Conservation (phyloP, 305 asterid species). For the Fraxinus sp. region DNA sequence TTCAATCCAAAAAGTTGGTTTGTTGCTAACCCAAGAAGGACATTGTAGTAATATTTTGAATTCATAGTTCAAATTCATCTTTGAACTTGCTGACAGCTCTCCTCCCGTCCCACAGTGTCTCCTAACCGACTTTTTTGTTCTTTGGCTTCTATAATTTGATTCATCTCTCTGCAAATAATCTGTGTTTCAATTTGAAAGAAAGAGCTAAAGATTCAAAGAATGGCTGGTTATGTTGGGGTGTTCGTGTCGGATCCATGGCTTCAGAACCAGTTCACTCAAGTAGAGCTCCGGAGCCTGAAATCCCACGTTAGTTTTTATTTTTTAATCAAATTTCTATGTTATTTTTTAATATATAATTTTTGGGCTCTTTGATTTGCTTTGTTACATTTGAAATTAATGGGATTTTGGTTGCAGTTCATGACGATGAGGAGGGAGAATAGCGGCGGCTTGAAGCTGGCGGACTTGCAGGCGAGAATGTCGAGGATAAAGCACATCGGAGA, state of each 20-base stretch:
- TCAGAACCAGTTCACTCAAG: constrained; percentile 97
- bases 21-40: constrained; percentile 25
- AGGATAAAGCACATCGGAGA: constrained; percentile 83
- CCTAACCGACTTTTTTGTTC: constrained; percentile 16
- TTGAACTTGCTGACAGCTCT: constrained; percentile 60
- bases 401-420: constrained; percentile 49
- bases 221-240: constrained; percentile 85
- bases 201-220: constrained; percentile 18
- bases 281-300: constrained; percentile 83
- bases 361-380: not conserved
- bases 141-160: not conserved
- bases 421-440: constrained; percentile 69
- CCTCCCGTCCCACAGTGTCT: constrained; percentile 59
- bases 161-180: constrained; percentile 9
- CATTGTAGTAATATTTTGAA: constrained; percentile 54
- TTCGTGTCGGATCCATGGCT: constrained; percentile 97
- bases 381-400: not conserved
- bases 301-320: constrained; percentile 55
- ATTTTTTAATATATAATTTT: not conserved
- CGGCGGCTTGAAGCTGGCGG: constrained; percentile 63
- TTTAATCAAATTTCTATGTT: not conserved
- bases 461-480: constrained; percentile 80
- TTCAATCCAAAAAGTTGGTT: constrained; percentile 1
- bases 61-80: constrained; percentile 23
- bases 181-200: constrained; percentile 4